Conservation (phyloP, 768 basidiomycete species). For the Calocybe gangraenosa region DNA sequence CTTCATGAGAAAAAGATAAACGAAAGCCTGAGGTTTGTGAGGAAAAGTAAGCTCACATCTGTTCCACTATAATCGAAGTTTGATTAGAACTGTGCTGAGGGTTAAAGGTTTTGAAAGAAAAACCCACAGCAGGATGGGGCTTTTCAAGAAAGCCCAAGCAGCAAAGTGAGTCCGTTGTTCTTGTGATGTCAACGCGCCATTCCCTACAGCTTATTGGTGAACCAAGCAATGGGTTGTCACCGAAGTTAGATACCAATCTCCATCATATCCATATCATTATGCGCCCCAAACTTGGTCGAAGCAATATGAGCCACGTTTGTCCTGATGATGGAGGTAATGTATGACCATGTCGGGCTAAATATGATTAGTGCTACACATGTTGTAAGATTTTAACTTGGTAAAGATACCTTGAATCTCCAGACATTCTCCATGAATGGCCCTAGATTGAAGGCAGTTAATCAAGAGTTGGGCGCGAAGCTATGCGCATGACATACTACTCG, state of each 20-base stretch:
- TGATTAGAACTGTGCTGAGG: neutral
- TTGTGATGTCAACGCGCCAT: conserved; percentile 42
- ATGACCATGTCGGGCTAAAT: conserved; percentile 46
- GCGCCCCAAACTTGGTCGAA: conserved; percentile 40
- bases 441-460: conserved; percentile 13
- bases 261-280: conserved; percentile 63
- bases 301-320: conserved; percentile 38
- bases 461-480: too few relatives aligned
- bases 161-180: conserved; percentile 56
- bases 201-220: conserved; percentile 24
- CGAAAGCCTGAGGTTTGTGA: too few relatives aligned
- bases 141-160: conserved; percentile 56
- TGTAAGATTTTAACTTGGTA: too few relatives aligned
- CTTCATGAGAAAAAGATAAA: conserved; percentile 25
- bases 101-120: neutral
- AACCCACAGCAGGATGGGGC: conserved; percentile 47
- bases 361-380: too few relatives aligned
- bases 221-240: too few relatives aligned
- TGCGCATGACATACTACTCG: conserved; percentile 31
- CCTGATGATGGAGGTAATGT: conserved; percentile 40
- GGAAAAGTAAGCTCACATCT: conserved; percentile 24
- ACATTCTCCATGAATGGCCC: conserved; percentile 54
- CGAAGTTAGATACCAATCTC: conserved; percentile 29
- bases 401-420: conserved; percentile 35
- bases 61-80: conserved; percentile 26